Base-by-base conservation (phyloP, 768 basidiomycete species). In the Rossbeevera mucosa region DNA sequence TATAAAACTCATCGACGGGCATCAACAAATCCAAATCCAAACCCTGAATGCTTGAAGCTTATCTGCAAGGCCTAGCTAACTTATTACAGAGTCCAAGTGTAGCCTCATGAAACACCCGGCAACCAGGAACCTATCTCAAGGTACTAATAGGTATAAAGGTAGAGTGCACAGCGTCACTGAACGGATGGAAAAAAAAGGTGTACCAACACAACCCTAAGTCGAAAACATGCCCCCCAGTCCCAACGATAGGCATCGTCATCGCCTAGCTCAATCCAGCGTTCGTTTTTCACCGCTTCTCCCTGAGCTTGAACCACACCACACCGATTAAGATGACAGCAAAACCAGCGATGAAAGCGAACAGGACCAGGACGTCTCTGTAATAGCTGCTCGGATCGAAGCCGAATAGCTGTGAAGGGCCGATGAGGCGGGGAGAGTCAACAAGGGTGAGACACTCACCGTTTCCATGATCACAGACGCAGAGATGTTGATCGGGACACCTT, bases 391-490 rank as follows among this genome's bases (percentile, higher is more conserved):
- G 59, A 16, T 82, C 81, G 62, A 97, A 97, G 1, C 94, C 94
- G 64, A 96, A 98, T 20, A 96, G 77, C 81, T 90, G 47, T 18
- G 5, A n/a, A 9, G 36, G 14, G 2, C 12, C 9, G 18, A 53
- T n/a, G 7, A 24, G 7, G 36, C 9, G n/a, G 5, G n/a, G 4
- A 36, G n/a, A 36, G 3, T 14, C 18, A 11, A 18, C n/a, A 6
- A 28, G 5, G 1, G 14, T n/a, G 33, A 54, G 46, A 52, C 38
- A 25, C 83, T 55, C 60, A 90, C 88, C 63, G 88, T 64, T 56
- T 89, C 73, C 94, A 97, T 90, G 63, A 97, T 94, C 56, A 94
- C 65, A 45, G 73, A 74, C 0, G 94, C 94, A 3, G 86, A 88
- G 46, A 95, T 77, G 45, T 82, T 68, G 33, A 97, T 80, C 1